These are phyloP conservation scores for Yamagishiella unicocca DNA, from an alignment of 139 green algal genomes.

Conservation along the genomic window DNA sequence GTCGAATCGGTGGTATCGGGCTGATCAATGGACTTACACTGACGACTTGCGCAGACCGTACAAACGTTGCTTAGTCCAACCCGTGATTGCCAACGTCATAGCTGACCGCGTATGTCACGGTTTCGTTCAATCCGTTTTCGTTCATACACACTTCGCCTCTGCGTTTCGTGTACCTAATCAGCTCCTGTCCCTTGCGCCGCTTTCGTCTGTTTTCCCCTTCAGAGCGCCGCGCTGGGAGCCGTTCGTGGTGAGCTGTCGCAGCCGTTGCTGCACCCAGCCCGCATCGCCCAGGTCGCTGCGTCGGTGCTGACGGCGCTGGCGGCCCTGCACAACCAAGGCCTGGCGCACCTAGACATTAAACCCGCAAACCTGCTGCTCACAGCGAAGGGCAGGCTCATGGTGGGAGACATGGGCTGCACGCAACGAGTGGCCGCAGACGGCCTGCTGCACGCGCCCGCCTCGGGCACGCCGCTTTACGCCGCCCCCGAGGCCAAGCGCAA, in stretches of 20 bases:
- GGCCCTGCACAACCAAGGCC: background rate
- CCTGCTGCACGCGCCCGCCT: background rate
- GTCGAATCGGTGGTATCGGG: too few relatives aligned
- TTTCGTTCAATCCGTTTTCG: too few relatives aligned
- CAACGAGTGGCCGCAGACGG: background rate
- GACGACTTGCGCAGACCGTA: too few relatives aligned
- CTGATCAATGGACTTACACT: too few relatives aligned
- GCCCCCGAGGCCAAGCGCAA: background rate
- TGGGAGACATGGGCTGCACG: constrained; percentile 71
- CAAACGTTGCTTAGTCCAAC: too few relatives aligned
- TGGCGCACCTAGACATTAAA: constrained; percentile 86
- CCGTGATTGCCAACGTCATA: too few relatives aligned
- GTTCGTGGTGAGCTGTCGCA: background rate
- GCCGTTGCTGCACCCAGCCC: background rate
- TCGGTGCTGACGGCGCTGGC: background rate
- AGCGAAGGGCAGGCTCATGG: constrained; percentile 54
- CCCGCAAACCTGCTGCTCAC: constrained; percentile 81
- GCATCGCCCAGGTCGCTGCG: constrained; percentile 10
- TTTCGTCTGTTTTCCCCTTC: too few relatives aligned
- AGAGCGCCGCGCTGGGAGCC: background rate
- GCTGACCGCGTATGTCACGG: too few relatives aligned
- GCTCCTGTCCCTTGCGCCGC: too few relatives aligned
- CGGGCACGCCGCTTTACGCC: background rate
- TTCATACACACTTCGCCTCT: too few relatives aligned
- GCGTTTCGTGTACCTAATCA: too few relatives aligned